phyloP scores from a whole-genome alignment of 2,329 filamentous ascomycete genomes.

The Fusarium succisae region DNA sequence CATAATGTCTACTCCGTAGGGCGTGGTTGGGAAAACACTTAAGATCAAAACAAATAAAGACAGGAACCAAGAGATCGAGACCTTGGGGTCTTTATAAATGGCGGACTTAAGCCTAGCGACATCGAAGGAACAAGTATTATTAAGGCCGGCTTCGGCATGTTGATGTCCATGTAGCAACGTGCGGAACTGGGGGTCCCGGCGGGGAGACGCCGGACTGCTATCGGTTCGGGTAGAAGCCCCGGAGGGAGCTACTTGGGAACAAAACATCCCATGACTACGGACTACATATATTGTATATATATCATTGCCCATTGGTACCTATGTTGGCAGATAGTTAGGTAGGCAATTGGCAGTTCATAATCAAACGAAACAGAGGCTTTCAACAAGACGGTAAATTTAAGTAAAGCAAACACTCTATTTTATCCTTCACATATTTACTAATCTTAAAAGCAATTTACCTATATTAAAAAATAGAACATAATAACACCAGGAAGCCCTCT shows the following conservation, averaged over 20 bases:
- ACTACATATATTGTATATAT: neutral
- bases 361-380: neutral
- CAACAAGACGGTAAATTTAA: neutral
- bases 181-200: conserved; percentile 15
- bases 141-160: conserved; percentile 31
- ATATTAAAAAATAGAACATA: neutral
- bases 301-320: neutral
- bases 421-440: neutral
- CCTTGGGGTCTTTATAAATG: conserved; percentile 18
- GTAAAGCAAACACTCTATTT: neutral
- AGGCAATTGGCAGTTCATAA: neutral
- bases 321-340: too few species aligned
- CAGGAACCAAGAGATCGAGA: neutral
- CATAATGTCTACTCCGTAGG: conserved; percentile 12
- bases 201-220: conserved; percentile 6
- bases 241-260: neutral
- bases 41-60: neutral
- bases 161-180: conserved; percentile 5
- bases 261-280: neutral
- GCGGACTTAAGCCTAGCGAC: conserved; percentile 2
- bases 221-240: conserved; percentile 7
- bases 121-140: neutral
- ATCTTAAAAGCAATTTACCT: neutral
- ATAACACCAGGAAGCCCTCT: neutral
- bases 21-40: neutral